These are phyloP conservation scores for Vanilla planifolia DNA, from an alignment of 106 monocot genomes.

Conservation along the genomic window DNA sequence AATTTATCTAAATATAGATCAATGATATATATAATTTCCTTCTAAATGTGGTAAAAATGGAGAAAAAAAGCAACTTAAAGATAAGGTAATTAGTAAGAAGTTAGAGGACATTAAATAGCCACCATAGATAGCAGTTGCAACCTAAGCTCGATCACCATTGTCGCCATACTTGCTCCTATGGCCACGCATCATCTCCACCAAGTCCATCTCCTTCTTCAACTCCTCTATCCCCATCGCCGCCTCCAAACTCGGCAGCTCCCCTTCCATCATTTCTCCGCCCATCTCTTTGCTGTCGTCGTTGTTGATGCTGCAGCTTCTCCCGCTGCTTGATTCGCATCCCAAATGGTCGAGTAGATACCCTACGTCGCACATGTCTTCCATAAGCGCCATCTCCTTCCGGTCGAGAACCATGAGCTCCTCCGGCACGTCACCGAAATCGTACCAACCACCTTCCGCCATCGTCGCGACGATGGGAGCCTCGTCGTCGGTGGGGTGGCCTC, in stretches of 20 bases:
- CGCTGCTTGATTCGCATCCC: background rate
- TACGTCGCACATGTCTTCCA: background rate
- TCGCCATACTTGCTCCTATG: too few species aligned
- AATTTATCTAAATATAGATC: too few species aligned
- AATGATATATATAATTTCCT: too few species aligned
- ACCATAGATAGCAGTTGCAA: too few species aligned
- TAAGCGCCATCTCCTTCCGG: slow-evolving; percentile 1
- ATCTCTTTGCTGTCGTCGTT: background rate
- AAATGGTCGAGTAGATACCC: background rate
- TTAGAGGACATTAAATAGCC: too few species aligned
- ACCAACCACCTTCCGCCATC: background rate
- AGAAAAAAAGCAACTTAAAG: too few species aligned
- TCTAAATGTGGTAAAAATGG: too few species aligned
- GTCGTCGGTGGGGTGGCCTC: background rate
- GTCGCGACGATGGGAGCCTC: too few species aligned
- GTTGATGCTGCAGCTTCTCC: too few species aligned
- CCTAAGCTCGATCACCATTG: too few species aligned
- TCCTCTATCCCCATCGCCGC: too few species aligned
- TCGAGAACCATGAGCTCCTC: background rate
- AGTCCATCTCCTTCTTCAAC: slow-evolving; percentile 17
- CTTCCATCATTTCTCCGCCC: background rate
- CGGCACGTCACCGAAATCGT: slow-evolving; percentile 3
- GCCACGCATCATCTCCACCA: slow-evolving; percentile 12
- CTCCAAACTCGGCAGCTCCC: background rate
- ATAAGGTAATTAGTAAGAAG: too few species aligned